These are phyloP conservation scores for Lactifluus rugatus DNA, from an alignment of 768 basidiomycete species.

Conservation along the genomic window DNA sequence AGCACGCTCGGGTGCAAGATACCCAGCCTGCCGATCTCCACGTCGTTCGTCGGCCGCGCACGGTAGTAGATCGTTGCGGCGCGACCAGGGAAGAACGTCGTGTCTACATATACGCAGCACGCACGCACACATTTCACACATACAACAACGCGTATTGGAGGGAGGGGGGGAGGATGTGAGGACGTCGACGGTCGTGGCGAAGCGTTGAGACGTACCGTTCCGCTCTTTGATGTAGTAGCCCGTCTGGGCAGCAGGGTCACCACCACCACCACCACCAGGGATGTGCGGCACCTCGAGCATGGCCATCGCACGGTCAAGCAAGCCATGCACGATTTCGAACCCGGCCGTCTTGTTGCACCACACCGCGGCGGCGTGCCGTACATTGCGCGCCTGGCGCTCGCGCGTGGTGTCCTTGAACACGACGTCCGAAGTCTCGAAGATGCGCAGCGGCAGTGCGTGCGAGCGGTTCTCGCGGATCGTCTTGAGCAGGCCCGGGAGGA, in stretches of 20 bases:
- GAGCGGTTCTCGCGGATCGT: constrained; percentile 94
- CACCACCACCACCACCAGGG: constrained; percentile 38
- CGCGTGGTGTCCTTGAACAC: constrained; percentile 73
- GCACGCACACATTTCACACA: too few relatives aligned
- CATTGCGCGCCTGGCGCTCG: constrained; percentile 83
- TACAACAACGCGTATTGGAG: too few relatives aligned
- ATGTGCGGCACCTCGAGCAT: constrained; percentile 89
- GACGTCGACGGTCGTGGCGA: too few relatives aligned
- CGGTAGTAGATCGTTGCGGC: constrained; percentile 91
- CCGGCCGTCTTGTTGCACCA: constrained; percentile 97
- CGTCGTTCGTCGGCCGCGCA: constrained; percentile 34
- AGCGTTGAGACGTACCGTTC: constrained; percentile 56
- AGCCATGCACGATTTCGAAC: constrained; percentile 92
- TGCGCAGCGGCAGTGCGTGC: constrained; percentile 81
- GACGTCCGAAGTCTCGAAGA: constrained; percentile 92
- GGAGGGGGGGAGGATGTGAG: too few relatives aligned
- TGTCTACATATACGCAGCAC: constrained; percentile 42
- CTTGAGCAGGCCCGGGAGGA: constrained; percentile 93
- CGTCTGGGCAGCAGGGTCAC: constrained; percentile 43
- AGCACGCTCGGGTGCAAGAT: constrained; percentile 90
- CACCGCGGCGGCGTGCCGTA: constrained; percentile 78
- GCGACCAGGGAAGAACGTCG: constrained; percentile 90
- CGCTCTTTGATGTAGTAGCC: constrained; percentile 92
- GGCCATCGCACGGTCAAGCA: constrained; percentile 91
- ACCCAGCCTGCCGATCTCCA: constrained; percentile 80